These are phyloP conservation scores for Grosmannia huntii DNA, from an alignment of 2,329 filamentous ascomycete species.

Conservation along the genomic window DNA sequence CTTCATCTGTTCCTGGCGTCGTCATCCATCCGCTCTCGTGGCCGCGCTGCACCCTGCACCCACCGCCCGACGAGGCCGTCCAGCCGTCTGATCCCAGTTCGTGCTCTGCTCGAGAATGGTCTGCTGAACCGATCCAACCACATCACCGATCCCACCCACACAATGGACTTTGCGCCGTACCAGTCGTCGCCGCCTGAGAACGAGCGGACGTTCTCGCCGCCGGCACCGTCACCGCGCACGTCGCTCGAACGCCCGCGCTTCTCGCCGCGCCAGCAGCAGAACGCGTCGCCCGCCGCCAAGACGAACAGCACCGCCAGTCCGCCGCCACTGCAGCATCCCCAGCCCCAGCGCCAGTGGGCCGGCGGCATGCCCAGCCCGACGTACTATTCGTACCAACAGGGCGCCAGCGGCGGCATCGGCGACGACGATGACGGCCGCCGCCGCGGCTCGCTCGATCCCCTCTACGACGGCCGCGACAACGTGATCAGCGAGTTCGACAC, in stretches of 20 bases:
- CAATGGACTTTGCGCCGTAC: constrained; percentile 93
- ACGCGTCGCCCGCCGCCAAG: constrained; percentile 18
- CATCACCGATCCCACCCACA: not conserved
- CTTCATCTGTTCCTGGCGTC: not conserved
- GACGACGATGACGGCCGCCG: constrained; percentile 8
- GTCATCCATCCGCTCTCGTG: not conserved
- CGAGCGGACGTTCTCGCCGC: constrained; percentile 66
- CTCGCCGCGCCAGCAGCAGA: constrained; percentile 19
- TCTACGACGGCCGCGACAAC: constrained; percentile 33
- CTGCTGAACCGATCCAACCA: no score
- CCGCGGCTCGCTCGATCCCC: constrained; percentile 9
- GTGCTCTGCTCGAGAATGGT: not conserved
- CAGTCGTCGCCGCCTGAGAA: constrained; percentile 84
- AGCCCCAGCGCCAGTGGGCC: constrained; percentile 44
- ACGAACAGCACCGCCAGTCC: constrained; percentile 26
- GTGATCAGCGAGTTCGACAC: constrained; percentile 76
- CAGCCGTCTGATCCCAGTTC: not conserved
- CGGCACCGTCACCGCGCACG: constrained; percentile 39
- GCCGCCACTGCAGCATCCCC: constrained; percentile 37
- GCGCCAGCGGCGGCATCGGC: constrained; percentile 10
- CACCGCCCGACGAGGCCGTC: not conserved
- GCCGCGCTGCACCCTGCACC: not conserved
- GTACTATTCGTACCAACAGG: constrained; percentile 17
- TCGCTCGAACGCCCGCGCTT: constrained; percentile 47
- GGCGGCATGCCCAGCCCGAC: constrained; percentile 25